phyloP scores from a whole-genome alignment of 2,329 filamentous ascomycete species.

The Monilinia laxa region DNA sequence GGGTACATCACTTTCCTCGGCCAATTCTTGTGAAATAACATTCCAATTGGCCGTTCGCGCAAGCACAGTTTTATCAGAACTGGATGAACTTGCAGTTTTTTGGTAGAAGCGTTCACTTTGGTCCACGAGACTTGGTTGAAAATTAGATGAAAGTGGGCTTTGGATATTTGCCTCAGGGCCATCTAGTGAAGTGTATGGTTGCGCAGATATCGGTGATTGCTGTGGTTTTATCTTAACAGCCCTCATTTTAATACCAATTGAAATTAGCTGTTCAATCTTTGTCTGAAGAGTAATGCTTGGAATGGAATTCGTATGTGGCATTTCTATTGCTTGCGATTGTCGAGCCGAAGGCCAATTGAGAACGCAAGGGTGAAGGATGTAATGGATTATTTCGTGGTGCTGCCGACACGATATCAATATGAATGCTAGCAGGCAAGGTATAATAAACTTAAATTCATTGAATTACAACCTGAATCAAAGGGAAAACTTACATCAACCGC shows the following conservation, averaged over 20 bases:
- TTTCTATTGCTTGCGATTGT: background rate
- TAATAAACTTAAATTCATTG: background rate
- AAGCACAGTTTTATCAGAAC: background rate
- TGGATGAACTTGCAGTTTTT: too few species aligned
- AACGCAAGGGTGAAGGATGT: background rate
- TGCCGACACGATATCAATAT: background rate
- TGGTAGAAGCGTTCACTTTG: too few species aligned
- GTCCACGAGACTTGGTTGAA: too few species aligned
- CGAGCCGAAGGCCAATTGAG: background rate
- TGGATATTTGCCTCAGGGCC: background rate
- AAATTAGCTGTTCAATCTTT: background rate
- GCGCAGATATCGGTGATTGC: background rate
- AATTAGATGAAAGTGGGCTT: background rate
- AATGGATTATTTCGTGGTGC: constrained; percentile 6
- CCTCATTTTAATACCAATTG: background rate
- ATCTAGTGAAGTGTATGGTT: background rate
- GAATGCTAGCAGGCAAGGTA: too few species aligned
- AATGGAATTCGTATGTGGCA: background rate
- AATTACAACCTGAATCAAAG: background rate
- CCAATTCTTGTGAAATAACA: background rate
- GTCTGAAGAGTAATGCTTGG: background rate
- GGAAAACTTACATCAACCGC: background rate
- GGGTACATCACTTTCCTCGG: background rate
- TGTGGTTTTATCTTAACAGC: background rate
- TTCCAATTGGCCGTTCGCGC: background rate